Base-by-base conservation (phyloP, 2,329 filamentous ascomycete species). In the Xylariales sp. region DNA sequence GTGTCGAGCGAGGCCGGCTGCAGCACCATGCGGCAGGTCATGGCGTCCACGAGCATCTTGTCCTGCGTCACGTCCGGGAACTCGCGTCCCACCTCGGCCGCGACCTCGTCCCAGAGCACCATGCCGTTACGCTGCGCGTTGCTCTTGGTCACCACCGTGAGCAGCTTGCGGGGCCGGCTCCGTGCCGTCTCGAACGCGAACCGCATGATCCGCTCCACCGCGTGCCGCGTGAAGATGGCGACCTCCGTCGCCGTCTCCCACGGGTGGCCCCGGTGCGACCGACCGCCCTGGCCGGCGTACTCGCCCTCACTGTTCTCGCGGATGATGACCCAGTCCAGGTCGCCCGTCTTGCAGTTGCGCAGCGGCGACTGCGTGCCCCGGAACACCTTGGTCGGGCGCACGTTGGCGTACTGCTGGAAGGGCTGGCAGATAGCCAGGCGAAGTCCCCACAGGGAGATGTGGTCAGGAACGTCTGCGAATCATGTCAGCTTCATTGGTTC, bases 281-380 rank as follows among this genome's bases (percentile, higher is more conserved):
- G 69, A 0, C 80, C 80, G 2, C 79, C 79, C 41, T 83, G 77
- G 0, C 79, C 78, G 1, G 78, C 76, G 44, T 83, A 83, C 49
- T 83, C 79, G 37, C 79, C 79, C 46, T 83, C 79, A 18, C 74
- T 78, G 57, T 83, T 83, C 59, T 83, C 81, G 17, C 79, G 75
- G 28, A 83, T 62, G 38, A 83, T 81, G 8, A 82, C 75, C 77
- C 78, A 83, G 58, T 83, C 76, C 0, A 83, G 60, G 37, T 80
- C 73, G 1, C 74, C 73, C 0, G 65, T 59, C 44, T 63, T 58
- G 51, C 74, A 62, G 55, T 75, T 67, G 15, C 60, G 54, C 1
- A 82, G 62, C 0, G 78, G 78, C 0, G 76, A 80, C 39, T 72
- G 61, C 0, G 74, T 79, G 13, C 78, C 78, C 7, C 66, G 67